Evolutionary conservation across 2,329 filamentous ascomycete genomes (phyloP).

Genomic region (Fusarium pilosicola): DNA sequence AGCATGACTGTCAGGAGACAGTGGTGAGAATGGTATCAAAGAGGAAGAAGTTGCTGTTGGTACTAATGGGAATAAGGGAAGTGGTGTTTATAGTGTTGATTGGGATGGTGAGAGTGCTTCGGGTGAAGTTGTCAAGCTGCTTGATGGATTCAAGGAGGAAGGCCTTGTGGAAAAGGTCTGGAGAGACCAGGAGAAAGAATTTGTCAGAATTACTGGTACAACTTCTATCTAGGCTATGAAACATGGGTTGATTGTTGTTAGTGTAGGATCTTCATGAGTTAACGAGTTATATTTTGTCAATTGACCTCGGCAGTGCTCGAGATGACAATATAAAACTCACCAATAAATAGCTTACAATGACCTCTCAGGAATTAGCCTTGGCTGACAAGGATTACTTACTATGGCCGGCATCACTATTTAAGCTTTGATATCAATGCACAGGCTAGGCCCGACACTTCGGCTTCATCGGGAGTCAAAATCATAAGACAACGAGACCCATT

Average conservation of each 20-base stretch:
- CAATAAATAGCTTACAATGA: neutral
- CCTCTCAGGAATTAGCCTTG: neutral
- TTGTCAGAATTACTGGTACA: slow-evolving; percentile 29
- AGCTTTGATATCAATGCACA: neutral
- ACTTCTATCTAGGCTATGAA: neutral
- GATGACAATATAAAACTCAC: neutral
- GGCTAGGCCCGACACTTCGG: neutral
- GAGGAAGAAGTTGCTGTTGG: slow-evolving; percentile 20
- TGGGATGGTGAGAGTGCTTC: slow-evolving; percentile 37
- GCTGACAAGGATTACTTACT: neutral
- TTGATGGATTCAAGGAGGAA: slow-evolving; percentile 29
- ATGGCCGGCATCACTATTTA: neutral
- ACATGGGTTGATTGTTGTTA: too few species aligned
- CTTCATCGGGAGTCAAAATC: slow-evolving; percentile 13
- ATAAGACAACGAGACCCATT: neutral
- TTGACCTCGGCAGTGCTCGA: neutral
- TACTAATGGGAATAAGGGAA: slow-evolving; percentile 32
- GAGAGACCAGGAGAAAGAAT: slow-evolving; percentile 39
- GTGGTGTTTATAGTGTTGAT: slow-evolving; percentile 42
- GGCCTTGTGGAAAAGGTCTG: slow-evolving; percentile 36
- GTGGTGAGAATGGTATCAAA: slow-evolving; percentile 4
- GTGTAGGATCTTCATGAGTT: neutral
- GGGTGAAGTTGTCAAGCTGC: slow-evolving; percentile 16
- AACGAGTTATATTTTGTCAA: neutral
- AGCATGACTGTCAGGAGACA: neutral